phyloP scores from a whole-genome alignment of 768 basidiomycete genomes.

The Suillus luteus region DNA sequence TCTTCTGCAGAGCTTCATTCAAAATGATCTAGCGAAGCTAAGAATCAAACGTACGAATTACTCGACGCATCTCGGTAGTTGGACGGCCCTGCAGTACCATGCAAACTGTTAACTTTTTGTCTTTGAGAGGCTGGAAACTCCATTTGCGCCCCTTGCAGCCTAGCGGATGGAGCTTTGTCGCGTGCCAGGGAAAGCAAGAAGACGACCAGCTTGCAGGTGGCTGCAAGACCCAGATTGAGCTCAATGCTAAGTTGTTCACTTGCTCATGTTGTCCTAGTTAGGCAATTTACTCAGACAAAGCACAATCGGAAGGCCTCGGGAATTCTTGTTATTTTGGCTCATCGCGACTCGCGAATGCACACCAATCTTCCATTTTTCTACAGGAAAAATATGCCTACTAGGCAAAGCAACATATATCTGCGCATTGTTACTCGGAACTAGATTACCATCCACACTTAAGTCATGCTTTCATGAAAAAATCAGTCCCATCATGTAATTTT shows the following conservation, averaged over 20 bases:
- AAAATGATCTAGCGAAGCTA: conserved; percentile 12
- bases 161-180: not conserved
- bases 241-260: conserved; percentile 5
- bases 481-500: not conserved
- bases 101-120: conserved; percentile 15
- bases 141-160: not conserved
- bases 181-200: not conserved
- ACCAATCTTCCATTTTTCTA: not conserved
- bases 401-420: not conserved
- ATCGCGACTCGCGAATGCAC: not conserved
- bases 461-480: not conserved
- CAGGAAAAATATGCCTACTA: not conserved
- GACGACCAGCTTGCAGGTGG: conserved; percentile 2
- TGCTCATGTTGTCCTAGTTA: conserved; percentile 3
- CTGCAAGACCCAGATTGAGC: conserved; percentile 6
- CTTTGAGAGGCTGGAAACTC: conserved; percentile 12
- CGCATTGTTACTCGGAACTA: not conserved
- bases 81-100: conserved; percentile 17
- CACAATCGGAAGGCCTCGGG: not conserved
- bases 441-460: not conserved
- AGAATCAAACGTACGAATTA: conserved; percentile 17
- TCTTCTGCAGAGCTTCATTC: conserved; percentile 8
- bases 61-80: conserved; percentile 35
- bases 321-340: not conserved
- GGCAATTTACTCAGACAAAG: conserved; percentile 1